A percentile compares a stretch with the other conserved stretches of the same genome.
phyloP scores from a whole-genome alignment of 2,329 filamentous ascomycete genomes.

The Cordyceps pruinosa region DNA sequence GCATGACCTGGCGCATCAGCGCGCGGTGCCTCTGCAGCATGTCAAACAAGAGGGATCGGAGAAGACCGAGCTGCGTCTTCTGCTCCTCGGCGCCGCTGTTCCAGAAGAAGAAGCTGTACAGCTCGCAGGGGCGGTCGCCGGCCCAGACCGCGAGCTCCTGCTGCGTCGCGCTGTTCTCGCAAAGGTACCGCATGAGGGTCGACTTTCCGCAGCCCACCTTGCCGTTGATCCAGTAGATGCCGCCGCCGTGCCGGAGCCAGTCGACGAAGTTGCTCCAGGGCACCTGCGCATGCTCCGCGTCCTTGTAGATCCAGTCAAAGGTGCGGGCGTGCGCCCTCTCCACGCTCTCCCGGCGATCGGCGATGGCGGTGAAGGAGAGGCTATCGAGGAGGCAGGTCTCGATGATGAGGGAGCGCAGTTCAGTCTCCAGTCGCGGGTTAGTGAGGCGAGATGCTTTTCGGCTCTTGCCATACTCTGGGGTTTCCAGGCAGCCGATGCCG shows the following conservation, averaged over 20 bases:
- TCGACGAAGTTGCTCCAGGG: constrained; percentile 5
- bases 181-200: constrained; percentile 31
- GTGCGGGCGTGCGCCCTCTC: constrained; percentile 5
- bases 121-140: constrained; percentile 11
- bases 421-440: background rate
- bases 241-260: constrained; percentile 21
- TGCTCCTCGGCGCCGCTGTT: constrained; percentile 23
- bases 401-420: background rate
- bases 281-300: background rate
- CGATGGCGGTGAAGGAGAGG: background rate
- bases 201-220: constrained; percentile 35
- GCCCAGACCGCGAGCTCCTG: constrained; percentile 23
- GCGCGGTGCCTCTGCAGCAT: constrained; percentile 15
- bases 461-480: background rate
- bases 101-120: constrained; percentile 29
- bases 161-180: constrained; percentile 14
- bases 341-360: constrained; percentile 3
- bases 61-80: constrained; percentile 25
- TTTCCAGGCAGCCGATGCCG: background rate
- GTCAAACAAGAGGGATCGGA: constrained; percentile 26
- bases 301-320: constrained; percentile 9
- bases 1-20: constrained; percentile 17
- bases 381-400: background rate
- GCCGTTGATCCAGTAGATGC: constrained; percentile 28
- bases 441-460: background rate